phyloP scores from a whole-genome alignment of 1,139 yeast genomes.

The Debaryomycetaceae sp. region DNA sequence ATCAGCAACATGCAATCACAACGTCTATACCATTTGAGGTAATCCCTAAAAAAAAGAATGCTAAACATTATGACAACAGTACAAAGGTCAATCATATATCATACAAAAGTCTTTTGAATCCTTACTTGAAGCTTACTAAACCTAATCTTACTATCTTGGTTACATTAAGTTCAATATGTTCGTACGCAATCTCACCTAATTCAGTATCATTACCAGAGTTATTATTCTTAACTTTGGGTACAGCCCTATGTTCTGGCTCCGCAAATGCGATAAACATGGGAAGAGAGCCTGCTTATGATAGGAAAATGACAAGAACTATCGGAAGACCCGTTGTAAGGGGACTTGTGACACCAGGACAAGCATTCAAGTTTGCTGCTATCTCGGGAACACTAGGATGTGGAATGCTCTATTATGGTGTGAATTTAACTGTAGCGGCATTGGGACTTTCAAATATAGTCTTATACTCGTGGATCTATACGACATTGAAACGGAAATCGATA shows the following conservation, averaged over 20 bases:
- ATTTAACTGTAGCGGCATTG: slow-evolving; percentile 73
- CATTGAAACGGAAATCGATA: slow-evolving; percentile 79
- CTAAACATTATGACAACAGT: slow-evolving; percentile 2
- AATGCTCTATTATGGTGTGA: slow-evolving; percentile 75
- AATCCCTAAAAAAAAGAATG: slow-evolving; percentile 24
- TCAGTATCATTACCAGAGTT: slow-evolving; percentile 70
- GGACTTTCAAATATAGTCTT: slow-evolving; percentile 77
- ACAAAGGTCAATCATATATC: slow-evolving; percentile 11
- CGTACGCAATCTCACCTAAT: slow-evolving; percentile 88
- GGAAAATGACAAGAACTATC: slow-evolving; percentile 83
- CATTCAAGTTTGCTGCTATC: slow-evolving; percentile 72
- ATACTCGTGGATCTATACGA: slow-evolving; percentile 88
- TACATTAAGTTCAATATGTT: slow-evolving; percentile 86
- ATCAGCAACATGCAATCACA: slow-evolving; percentile 5
- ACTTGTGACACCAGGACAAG: slow-evolving; percentile 66
- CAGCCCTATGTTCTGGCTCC: slow-evolving; percentile 83
- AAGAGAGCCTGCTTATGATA: slow-evolving; percentile 87
- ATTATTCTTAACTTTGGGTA: slow-evolving; percentile 74
- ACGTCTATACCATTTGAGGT: slow-evolving; percentile 59
- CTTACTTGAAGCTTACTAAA: slow-evolving; percentile 78
- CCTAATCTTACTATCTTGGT: slow-evolving; percentile 87
- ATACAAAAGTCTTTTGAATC: slow-evolving; percentile 39
- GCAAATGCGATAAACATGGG: slow-evolving; percentile 98
- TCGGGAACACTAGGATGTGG: slow-evolving; percentile 71
- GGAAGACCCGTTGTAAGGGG: slow-evolving; percentile 92